Percentiles rank a stretch among this genome's conserved stretches.
Evolutionary conservation across 805 yeast genomes (phyloP).

Genomic region (Yarrowia deformans): DNA sequence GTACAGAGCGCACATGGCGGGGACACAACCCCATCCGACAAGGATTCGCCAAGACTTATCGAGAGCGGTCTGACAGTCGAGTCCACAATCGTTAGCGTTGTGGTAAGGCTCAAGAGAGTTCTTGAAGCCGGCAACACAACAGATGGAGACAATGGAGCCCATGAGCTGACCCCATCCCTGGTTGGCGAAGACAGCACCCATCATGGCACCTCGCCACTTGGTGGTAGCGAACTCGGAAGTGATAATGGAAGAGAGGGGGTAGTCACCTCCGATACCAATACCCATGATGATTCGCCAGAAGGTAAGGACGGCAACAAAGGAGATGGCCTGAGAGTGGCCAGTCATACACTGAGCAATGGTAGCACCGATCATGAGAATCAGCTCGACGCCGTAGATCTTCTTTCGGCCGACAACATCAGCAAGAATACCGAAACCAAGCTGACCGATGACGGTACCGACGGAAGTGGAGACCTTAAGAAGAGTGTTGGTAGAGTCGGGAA

Average conservation of each 20-base stretch:
- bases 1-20: slow-evolving; percentile 78
- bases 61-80: slow-evolving; percentile 75
- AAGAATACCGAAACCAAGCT: slow-evolving; percentile 78
- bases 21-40: slow-evolving; percentile 88
- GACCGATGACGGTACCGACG: slow-evolving; percentile 93
- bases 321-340: slow-evolving; percentile 74
- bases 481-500: slow-evolving; percentile 76
- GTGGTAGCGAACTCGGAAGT: slow-evolving; percentile 92
- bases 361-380: slow-evolving; percentile 82
- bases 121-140: slow-evolving; percentile 80
- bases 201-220: slow-evolving; percentile 97
- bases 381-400: slow-evolving; percentile 83
- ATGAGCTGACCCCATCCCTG: slow-evolving; percentile 95
- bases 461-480: slow-evolving; percentile 87
- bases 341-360: slow-evolving; percentile 77
- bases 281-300: slow-evolving; percentile 89
- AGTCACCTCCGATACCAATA: slow-evolving; percentile 97
- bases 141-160: slow-evolving; percentile 84
- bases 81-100: slow-evolving; percentile 66
- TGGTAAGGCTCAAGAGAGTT: slow-evolving; percentile 61
- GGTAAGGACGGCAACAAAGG: slow-evolving; percentile 74
- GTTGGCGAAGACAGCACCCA: slow-evolving; percentile 95
- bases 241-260: slow-evolving; percentile 88
- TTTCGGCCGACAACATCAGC: slow-evolving; percentile 89
- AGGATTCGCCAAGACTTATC: slow-evolving; percentile 96